Base-by-base conservation (phyloP, 768 basidiomycete species). In the Pleurotus sapidus region DNA sequence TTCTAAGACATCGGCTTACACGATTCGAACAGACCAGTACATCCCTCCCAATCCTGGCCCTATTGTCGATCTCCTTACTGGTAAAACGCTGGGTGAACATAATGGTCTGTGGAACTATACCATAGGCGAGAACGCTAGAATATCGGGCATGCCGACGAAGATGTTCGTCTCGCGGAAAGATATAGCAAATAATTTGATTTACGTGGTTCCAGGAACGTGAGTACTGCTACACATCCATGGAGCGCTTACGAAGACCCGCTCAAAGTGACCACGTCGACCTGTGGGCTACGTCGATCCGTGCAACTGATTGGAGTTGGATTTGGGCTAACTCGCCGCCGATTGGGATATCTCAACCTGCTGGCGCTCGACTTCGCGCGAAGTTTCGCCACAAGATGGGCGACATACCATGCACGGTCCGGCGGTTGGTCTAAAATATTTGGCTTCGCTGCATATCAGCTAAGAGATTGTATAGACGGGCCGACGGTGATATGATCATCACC, bases 101-200 rank as follows among this genome's bases (percentile, higher is more conserved):
- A 58, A 75, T 1, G 95, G 95, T 0, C 70, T 95, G 0, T 95
- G 92, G 91, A 80, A 78, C 18, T 94, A 84, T 64, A 96, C 95
- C 1, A 77, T 97, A 46, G 95, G 95, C 2, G 88, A 98, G 68
- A 81, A 84, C 27, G 86, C 89, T 0, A 81, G 82, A 46, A 67
- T 96, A 18, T 66, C 72, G 1, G 91, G 93, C 1, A 74, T 85
- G 73, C 68, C 72, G 1, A 65, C 79, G 49, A 82, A 78, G 65
- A 79, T 88, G 75, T 95, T 86, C 60, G 91, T 97, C 4, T 84
- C 84, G 0, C 68, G 71, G 38, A 98, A 98, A 67, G 86, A 93
- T 60, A 59, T 70, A 2, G 63, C 68, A 9, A 70, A 63, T 11
- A 93, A 96, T 66, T 77, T 77, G 12, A 78, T 98, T n/a, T 82